Conservation (phyloP, 352 stramenopile genomes). For the Phytophthora citrophthora region DNA sequence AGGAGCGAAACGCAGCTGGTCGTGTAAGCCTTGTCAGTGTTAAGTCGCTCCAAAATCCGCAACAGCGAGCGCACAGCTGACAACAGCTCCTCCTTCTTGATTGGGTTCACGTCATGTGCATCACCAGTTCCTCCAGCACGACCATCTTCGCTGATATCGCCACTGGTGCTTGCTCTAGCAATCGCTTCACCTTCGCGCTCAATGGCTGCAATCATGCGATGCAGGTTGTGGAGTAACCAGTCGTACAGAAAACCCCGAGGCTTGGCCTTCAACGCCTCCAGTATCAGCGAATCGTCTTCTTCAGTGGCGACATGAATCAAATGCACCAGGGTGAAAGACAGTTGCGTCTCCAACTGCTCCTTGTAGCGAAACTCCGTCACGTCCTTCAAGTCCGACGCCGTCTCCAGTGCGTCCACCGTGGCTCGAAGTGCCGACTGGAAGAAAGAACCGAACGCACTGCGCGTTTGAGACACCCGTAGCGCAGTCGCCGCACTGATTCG, state of each 20-base stretch:
- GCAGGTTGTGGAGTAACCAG: conserved; percentile 88
- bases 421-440: conserved; percentile 68
- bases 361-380: conserved; percentile 93
- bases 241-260: conserved; percentile 84
- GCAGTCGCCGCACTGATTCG: conserved; percentile 85
- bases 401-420: conserved; percentile 82
- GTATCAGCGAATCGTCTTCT: conserved; percentile 77
- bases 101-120: conserved; percentile 84
- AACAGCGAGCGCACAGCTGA: conserved; percentile 75
- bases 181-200: conserved; percentile 56
- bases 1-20: conserved; percentile 76
- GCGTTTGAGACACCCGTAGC: conserved; percentile 70
- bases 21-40: conserved; percentile 65
- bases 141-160: conserved; percentile 34
- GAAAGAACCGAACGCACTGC: conserved; percentile 76
- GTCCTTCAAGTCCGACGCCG: conserved; percentile 84
- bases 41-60: conserved; percentile 73
- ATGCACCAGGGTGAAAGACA: conserved; percentile 88
- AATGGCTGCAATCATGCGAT: conserved; percentile 79
- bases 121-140: conserved; percentile 43
- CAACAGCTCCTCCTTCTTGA: conserved; percentile 84
- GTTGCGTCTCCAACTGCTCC: conserved; percentile 85
- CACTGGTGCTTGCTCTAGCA: conserved; percentile 23
- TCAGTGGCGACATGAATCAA: conserved; percentile 77
- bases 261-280: conserved; percentile 70